Base-by-base conservation (phyloP, 1,284 basidiomycete genomes). In the Schizophyllum commune region DNA sequence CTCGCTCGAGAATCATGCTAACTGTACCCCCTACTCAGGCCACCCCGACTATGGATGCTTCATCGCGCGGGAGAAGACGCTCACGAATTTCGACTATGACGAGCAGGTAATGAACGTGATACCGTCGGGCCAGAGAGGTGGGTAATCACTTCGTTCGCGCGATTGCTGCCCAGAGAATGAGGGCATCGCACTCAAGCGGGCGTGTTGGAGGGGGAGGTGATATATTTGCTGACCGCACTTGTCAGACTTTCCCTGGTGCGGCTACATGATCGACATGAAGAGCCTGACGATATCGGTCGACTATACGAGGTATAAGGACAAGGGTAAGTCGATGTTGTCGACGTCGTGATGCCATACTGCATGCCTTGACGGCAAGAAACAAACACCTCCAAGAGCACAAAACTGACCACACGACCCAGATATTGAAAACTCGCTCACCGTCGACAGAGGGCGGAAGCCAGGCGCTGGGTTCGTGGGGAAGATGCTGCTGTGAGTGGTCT, bases 11-110 rank as follows among this genome's bases (percentile, higher is more conserved):
- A 20, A 13, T 6, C 27, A 21, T 13, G 20, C 27, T 56, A 7
- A 59, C 2, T 56, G 32, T 21, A 39, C 0, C n/a, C n/a, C n/a
- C n/a, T n/a, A n/a, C n/a, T n/a, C 64, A 90, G 91, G 94, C 1
- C 92, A 95, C 66, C 90, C 91, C 0, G 90, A 94, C 68, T 98
- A 98, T 68, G 96, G 97, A 0, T 98, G 95, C 66, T 91, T 85
- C 69, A 89, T 99, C 58, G 88, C 93, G 6, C 78, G 80, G 55
- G 90, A 92, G 55, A 99, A 99, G 77, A 97, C 93, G 0, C 71
- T 97, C 60, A 83, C 89, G 17, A 97, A 94, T 71, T 96, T 96
- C 72, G 86, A 91, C 65, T 78, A 85, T 65, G 82, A 79, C 60
- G 72, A 71, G n/a, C 74, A 82, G 63, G 72, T 82, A 21, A 74